Conservation (phyloP, 2,329 filamentous ascomycete species). For the Microascus cirrosus region DNA sequence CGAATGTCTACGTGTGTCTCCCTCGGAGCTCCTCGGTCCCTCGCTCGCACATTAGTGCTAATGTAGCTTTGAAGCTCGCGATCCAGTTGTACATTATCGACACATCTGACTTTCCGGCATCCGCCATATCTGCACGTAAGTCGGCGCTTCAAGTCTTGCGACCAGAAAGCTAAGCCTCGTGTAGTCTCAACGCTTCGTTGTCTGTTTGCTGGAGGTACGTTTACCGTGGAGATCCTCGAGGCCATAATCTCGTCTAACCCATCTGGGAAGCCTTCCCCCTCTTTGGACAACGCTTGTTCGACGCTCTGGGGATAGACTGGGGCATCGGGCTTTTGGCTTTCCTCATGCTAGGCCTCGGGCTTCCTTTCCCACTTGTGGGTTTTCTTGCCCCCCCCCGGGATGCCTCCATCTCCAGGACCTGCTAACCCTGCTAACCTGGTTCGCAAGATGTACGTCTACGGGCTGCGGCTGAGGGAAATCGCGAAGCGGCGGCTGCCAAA, state of each 20-base stretch:
- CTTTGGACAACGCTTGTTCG: constrained; percentile 1
- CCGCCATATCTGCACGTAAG: constrained; percentile 1
- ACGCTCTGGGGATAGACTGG: constrained; percentile 1
- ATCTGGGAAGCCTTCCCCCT: neutral
- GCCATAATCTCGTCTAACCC: neutral
- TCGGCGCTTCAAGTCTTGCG: neutral
- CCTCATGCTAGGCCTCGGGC: neutral
- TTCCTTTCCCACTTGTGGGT: neutral
- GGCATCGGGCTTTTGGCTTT: constrained; percentile 2
- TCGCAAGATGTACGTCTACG: neutral
- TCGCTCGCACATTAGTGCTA: neutral
- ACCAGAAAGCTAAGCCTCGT: neutral
- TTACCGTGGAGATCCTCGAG: neutral
- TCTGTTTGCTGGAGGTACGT: constrained; percentile 1
- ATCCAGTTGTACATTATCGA: constrained; percentile 2
- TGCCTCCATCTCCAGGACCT: neutral
- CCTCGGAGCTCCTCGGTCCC: neutral
- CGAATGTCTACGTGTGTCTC: neutral
- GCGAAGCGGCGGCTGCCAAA: neutral
- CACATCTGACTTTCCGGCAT: constrained; percentile 1
- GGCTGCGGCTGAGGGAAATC: neutral
- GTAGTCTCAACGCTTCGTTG: neutral
- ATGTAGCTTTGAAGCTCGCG: neutral
- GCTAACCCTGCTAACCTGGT: neutral
- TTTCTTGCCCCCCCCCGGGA: neutral